Conservation (phyloP, 176 grass and related monocot species). For the Zoysia japonica region DNA sequence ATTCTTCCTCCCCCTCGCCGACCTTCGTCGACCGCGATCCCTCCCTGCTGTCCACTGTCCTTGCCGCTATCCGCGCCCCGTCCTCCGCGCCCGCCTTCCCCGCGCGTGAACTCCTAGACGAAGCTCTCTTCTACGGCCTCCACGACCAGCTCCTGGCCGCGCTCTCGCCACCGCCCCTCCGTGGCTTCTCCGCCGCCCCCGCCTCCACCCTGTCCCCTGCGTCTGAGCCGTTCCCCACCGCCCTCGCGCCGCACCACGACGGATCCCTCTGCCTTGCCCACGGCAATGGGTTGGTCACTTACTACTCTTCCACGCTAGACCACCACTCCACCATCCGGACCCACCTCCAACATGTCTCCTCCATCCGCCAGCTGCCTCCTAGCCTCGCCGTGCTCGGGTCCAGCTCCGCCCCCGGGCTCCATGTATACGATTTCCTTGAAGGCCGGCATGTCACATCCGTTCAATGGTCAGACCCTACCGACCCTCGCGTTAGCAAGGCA, state of each 20-base stretch:
- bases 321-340: slow-evolving; percentile 60
- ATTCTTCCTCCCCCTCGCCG: slow-evolving; percentile 31
- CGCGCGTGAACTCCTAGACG: slow-evolving; percentile 52
- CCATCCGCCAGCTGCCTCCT: slow-evolving; percentile 48
- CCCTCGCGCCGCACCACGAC: slow-evolving; percentile 59
- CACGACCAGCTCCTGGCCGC: slow-evolving; percentile 53
- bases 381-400: slow-evolving; percentile 58
- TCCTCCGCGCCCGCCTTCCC: slow-evolving; percentile 44
- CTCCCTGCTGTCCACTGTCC: slow-evolving; percentile 57
- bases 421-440: slow-evolving; percentile 60
- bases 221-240: slow-evolving; percentile 67
- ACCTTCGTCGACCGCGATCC: slow-evolving; percentile 75
- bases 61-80: slow-evolving; percentile 62
- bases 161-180: slow-evolving; percentile 69
- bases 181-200: slow-evolving; percentile 67
- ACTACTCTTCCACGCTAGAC: slow-evolving; percentile 58
- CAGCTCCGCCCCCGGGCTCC: slow-evolving; percentile 59
- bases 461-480: slow-evolving; percentile 65
- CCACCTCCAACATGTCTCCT: slow-evolving; percentile 66
- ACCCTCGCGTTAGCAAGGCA: slow-evolving; percentile 67
- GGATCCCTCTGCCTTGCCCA: slow-evolving; percentile 83
- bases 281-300: slow-evolving; percentile 58
- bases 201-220: slow-evolving; percentile 55
- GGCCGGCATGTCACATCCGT: slow-evolving; percentile 63
- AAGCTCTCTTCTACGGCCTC: slow-evolving; percentile 69